Percentiles rank a stretch among this genome's conserved stretches.
Conservation (phyloP, 257 asterid genomes). For the Asclepias syriaca region DNA sequence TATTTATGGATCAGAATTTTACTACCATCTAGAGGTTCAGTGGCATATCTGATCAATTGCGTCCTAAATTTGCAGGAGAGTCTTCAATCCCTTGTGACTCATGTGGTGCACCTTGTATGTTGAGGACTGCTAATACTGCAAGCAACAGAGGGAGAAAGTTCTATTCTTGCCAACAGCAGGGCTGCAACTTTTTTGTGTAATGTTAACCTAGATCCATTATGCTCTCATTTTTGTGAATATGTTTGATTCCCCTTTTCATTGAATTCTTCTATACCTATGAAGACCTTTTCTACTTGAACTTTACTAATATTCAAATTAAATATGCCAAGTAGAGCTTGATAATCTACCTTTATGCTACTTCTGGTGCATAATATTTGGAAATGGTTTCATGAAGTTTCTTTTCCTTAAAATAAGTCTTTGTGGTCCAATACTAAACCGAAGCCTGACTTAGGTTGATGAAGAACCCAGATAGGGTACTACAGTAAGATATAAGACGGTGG, state of each 20-base stretch:
- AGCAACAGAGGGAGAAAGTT: constrained; percentile 92
- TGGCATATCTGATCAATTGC: background rate
- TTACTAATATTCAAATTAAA: background rate
- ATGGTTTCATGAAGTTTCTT: background rate
- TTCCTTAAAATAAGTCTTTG: background rate
- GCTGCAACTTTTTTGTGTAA: constrained; percentile 88
- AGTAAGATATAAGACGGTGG: background rate
- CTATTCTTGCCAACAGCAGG: constrained; percentile 74
- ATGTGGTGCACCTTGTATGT: constrained; percentile 66
- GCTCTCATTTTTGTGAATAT: constrained; percentile 4
- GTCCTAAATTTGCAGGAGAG: constrained; percentile 52
- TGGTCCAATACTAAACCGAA: background rate
- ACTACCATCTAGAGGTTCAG: background rate
- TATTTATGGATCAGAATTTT: background rate
- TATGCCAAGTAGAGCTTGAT: background rate
- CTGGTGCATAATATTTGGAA: background rate
- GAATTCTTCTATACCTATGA: background rate
- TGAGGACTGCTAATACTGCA: constrained; percentile 82
- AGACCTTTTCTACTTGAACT: background rate
- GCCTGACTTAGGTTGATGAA: background rate
- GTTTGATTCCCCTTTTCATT: background rate
- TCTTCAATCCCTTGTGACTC: constrained; percentile 61
- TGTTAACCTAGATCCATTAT: constrained; percentile 27
- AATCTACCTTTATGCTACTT: background rate
- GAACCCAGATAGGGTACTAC: background rate